Conservation (phyloP, 495 filamentous ascomycete genomes). For the Trichoderma parareesei region DNA sequence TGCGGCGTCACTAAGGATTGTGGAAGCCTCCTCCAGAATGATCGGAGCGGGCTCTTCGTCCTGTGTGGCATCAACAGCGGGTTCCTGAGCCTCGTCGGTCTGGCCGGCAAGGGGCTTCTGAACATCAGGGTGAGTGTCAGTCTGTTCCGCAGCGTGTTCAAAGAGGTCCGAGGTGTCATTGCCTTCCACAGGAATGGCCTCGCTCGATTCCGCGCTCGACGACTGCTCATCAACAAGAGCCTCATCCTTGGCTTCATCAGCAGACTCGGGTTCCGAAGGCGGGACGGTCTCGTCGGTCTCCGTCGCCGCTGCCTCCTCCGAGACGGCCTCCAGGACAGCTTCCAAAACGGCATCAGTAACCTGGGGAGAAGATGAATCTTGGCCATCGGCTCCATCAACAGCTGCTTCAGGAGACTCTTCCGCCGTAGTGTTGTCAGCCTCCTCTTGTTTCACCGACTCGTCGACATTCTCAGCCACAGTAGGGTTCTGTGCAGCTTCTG, state of each 20-base stretch:
- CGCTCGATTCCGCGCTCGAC: neutral
- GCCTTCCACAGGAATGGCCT: neutral
- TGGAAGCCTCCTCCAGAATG: constrained; percentile 5
- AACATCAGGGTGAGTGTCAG: neutral
- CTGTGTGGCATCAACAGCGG: neutral
- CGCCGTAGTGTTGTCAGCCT: constrained; percentile 19
- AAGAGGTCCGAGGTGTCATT: neutral
- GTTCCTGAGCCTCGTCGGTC: constrained; percentile 11
- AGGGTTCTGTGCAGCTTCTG: constrained; percentile 28
- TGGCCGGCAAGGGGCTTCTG: neutral
- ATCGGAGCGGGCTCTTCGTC: constrained; percentile 1
- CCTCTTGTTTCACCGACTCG: constrained; percentile 17
- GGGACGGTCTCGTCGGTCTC: neutral
- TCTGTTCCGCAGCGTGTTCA: neutral
- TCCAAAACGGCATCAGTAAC: constrained; percentile 25
- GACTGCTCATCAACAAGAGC: neutral
- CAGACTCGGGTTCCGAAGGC: constrained; percentile 6
- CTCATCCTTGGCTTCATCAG: neutral
- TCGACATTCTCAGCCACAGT: constrained; percentile 18
- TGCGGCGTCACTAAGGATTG: neutral
- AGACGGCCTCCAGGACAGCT: constrained; percentile 24
- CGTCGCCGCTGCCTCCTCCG: constrained; percentile 15
- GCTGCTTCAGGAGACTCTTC: constrained; percentile 11
- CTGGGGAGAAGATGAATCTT: constrained; percentile 2
- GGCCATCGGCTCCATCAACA: neutral